phyloP scores from a whole-genome alignment of 495 filamentous ascomycete species.

The Penicillium robsamsonii region DNA sequence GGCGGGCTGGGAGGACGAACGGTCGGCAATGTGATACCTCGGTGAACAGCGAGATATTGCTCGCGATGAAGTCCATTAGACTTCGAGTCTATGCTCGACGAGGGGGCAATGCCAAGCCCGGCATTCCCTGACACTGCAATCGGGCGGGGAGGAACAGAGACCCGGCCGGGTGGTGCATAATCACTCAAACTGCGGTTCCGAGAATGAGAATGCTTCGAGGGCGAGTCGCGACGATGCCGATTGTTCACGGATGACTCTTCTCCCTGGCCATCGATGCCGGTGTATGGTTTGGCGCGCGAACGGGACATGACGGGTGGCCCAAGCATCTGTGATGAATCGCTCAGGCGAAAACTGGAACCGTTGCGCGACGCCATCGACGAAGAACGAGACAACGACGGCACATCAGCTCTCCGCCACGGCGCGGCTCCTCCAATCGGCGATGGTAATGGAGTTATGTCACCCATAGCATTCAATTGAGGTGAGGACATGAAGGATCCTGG shows the following conservation, averaged over 20 bases:
- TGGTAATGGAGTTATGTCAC: conserved; percentile 87
- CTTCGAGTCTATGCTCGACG: conserved; percentile 41
- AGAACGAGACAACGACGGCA: conserved; percentile 43
- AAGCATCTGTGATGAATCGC: conserved; percentile 42
- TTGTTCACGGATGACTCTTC: conserved; percentile 37
- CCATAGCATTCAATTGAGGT: conserved; percentile 77
- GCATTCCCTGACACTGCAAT: conserved; percentile 65
- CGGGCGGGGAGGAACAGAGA: conserved; percentile 61
- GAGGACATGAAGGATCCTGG: conserved; percentile 61
- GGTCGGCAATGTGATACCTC: conserved; percentile 61
- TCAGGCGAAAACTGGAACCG: conserved; percentile 40
- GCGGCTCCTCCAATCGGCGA: conserved; percentile 79
- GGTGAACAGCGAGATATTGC: conserved; percentile 71
- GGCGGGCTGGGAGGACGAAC: conserved; percentile 73
- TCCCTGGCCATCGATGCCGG: conserved; percentile 37
- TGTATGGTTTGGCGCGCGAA: conserved; percentile 35
- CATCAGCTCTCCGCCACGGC: conserved; percentile 58
- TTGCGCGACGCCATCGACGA: conserved; percentile 39
- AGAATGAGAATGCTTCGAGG: conserved; percentile 45
- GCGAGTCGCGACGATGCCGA: conserved; percentile 29
- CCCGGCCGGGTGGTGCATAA: conserved; percentile 70
- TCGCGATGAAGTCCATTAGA: conserved; percentile 71
- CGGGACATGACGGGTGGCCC: conserved; percentile 29
- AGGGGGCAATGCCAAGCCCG: conserved; percentile 39
- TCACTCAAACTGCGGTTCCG: conserved; percentile 86